Base-by-base conservation (phyloP, 768 basidiomycete genomes). In the Paxillus rubicundulus region DNA sequence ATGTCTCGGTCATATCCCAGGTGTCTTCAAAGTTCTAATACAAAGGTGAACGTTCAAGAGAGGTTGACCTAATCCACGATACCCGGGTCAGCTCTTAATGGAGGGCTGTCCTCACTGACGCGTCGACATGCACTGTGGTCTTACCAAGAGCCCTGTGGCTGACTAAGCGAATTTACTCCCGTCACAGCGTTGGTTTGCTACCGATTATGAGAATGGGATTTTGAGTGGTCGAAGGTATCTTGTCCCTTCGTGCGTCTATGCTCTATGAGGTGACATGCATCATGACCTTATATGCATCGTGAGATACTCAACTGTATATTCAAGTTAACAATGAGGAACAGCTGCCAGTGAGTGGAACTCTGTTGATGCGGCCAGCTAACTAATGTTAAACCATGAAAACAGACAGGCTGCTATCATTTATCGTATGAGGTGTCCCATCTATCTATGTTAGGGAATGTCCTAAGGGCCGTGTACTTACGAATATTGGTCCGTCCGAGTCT, bases 1-100 rank as follows among this genome's bases (percentile, higher is more conserved):
- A 84, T 20, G 70, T 70, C 38, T 87, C 75, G 16, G 80, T 59
- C 84, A 85, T 86, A 53, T 37, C 34, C 42, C 24, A 3, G 14
- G 36, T 18, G 30, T 42, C 24, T 20, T 45, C 27, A 10, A 13
- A 32, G 38, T 32, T 38, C 36, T 17, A 30, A 30, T 18, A 34
- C 37, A 27, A 5, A 24, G 5, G 7, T 27, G 27, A 13, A 28
- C 16, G 27, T 38, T 34, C 32, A 30, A 37, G 18, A n/a, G 21
- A 7, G 14, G 18, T 30, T 30, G 18, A 18, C 21, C 17, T 38
- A 36, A 14, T 34, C 18, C 33, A 21, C 28, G 10, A 38, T 18
- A n/a, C 37, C 24, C 24, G 24, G 17, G 30, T 45, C 32, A 45
- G 27, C 28, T n/a, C 13, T 16, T 24, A 5, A 9, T 42, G 24